These are phyloP conservation scores for Chlorella ohadii DNA, from an alignment of 139 green algal species.

Conservation along the genomic window DNA sequence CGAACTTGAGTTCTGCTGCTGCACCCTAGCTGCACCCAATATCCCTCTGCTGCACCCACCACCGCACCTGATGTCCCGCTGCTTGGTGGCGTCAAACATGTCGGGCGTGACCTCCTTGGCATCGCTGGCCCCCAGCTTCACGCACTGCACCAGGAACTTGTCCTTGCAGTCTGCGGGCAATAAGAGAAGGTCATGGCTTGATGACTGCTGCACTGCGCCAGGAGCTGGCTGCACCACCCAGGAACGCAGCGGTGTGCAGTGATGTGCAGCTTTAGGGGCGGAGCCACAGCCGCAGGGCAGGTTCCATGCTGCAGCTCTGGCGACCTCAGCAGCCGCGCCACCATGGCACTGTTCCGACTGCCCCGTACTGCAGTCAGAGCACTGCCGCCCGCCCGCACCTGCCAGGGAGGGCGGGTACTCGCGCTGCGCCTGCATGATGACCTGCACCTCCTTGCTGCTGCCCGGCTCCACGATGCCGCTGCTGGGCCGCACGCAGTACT, in stretches of 20 bases:
- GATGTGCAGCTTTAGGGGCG: too few species aligned
- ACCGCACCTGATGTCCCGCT: slow-evolving; percentile 41
- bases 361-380: not conserved
- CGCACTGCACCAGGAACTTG: slow-evolving; percentile 87
- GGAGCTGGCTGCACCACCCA: too few species aligned
- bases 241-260: too few species aligned
- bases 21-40: too few species aligned
- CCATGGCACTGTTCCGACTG: not conserved
- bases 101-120: slow-evolving; percentile 54
- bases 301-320: too few species aligned
- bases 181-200: too few species aligned
- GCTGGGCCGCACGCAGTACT: slow-evolving; percentile 88
- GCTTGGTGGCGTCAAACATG: slow-evolving; percentile 60
- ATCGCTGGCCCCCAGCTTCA: slow-evolving; percentile 35
- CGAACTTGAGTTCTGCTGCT: too few species aligned
- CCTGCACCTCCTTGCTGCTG: slow-evolving; percentile 62
- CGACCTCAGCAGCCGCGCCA: too few species aligned
- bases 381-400: slow-evolving; percentile 8
- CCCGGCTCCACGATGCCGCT: slow-evolving; percentile 65
- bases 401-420: slow-evolving; percentile 51
- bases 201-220: too few species aligned
- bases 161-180: slow-evolving; percentile 63
- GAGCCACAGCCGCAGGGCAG: too few species aligned
- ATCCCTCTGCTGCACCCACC: too few species aligned
- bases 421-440: slow-evolving; percentile 71